Percentiles rank a stretch among this genome's conserved stretches.
phyloP scores from a whole-genome alignment of 192 early-diverging fungal genomes.

The Podila clonocystis region DNA sequence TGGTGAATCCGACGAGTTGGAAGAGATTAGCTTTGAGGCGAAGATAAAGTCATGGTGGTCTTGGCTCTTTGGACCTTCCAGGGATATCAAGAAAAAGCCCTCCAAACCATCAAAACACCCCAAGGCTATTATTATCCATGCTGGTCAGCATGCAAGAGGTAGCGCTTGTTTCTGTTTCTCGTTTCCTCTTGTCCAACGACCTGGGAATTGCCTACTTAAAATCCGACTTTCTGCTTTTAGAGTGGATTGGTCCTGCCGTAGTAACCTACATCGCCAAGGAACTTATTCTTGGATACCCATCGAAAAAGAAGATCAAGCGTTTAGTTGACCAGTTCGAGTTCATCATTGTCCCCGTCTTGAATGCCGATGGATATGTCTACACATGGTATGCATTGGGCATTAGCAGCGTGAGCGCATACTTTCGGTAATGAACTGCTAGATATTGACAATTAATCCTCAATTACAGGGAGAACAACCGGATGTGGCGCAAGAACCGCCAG shows the following conservation, averaged over 20 bases:
- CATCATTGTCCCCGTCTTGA: slow-evolving; percentile 54
- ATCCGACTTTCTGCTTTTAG: neutral
- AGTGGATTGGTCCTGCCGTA: slow-evolving; percentile 51
- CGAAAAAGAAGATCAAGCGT: slow-evolving; percentile 38
- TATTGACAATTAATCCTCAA: neutral
- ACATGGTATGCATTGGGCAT: slow-evolving; percentile 18
- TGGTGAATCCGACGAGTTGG: slow-evolving; percentile 13
- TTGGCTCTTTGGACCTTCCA: slow-evolving; percentile 8
- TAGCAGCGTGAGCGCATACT: neutral
- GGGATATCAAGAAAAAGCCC: slow-evolving; percentile 9
- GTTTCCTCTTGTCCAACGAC: neutral
- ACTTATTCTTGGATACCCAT: slow-evolving; percentile 36
- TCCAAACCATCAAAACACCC: slow-evolving; percentile 39
- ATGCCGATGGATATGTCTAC: slow-evolving; percentile 59
- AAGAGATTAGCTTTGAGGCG: neutral
- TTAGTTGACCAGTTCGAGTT: slow-evolving; percentile 56
- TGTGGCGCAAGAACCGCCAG: slow-evolving; percentile 64
- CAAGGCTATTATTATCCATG: slow-evolving; percentile 55
- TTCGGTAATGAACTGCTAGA: neutral
- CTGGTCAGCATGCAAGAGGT: slow-evolving; percentile 53
- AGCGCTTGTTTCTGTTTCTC: slow-evolving; percentile 2
- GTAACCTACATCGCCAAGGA: slow-evolving; percentile 52
- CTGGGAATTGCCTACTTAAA: neutral
- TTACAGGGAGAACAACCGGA: slow-evolving; percentile 29
- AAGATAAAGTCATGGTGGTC: slow-evolving; percentile 15